Percentiles rank a stretch among this genome's conserved stretches.
These are phyloP conservation scores for Pseudomicrostroma phylloplanum DNA, from an alignment of 1,284 basidiomycete genomes.

Conservation along the genomic window DNA sequence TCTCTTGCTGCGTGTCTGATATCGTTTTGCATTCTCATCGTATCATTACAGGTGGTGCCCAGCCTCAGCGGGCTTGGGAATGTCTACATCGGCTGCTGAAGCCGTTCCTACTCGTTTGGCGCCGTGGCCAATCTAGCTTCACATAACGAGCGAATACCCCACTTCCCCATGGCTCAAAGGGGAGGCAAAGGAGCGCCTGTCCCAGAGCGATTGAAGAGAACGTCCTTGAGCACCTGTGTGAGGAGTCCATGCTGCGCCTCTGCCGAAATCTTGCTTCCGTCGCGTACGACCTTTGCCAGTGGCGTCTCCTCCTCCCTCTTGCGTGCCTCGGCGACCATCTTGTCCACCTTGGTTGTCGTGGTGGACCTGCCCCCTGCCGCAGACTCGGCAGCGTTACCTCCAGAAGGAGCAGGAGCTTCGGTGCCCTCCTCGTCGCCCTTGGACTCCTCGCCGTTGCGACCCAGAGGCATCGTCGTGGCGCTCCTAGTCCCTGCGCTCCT, in stretches of 20 bases:
- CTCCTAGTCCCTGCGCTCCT: slow-evolving; percentile 6
- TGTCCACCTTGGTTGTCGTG: slow-evolving; percentile 8
- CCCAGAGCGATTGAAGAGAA: slow-evolving; percentile 34
- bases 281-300: slow-evolving; percentile 71
- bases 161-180: background rate
- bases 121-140: too few relatives aligned
- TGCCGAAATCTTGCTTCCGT: slow-evolving; percentile 76
- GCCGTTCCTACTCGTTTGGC: too few relatives aligned
- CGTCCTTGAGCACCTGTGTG: slow-evolving; percentile 77
- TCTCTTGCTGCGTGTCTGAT: too few relatives aligned
- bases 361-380: background rate
- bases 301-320: slow-evolving; percentile 52
- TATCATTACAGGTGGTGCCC: too few relatives aligned
- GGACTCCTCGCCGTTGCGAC: slow-evolving; percentile 9
- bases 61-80: too few relatives aligned
- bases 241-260: slow-evolving; percentile 88
- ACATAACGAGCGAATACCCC: too few relatives aligned
- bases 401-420: background rate
- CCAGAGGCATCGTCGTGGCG: slow-evolving; percentile 8
- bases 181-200: slow-evolving; percentile 15
- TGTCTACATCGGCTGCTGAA: too few relatives aligned
- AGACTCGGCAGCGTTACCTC: background rate
- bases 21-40: too few relatives aligned
- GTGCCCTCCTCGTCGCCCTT: background rate
- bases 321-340: slow-evolving; percentile 13